Evolutionary conservation across 768 basidiomycete species (phyloP).

Genomic region (Auriscalpium vulgare): DNA sequence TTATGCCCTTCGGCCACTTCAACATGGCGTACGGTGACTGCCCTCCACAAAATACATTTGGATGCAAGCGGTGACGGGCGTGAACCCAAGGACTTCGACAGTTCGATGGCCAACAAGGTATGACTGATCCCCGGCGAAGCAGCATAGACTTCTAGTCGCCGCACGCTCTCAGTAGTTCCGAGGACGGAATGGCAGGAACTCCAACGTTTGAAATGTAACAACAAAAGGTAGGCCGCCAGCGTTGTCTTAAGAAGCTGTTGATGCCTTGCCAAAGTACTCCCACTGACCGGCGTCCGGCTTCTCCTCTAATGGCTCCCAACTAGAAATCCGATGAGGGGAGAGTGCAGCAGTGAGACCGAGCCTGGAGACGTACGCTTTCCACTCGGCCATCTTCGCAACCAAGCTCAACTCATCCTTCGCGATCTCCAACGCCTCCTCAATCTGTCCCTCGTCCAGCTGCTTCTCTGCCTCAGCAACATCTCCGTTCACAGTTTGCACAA

Average conservation of each 20-base stretch:
- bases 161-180: no score
- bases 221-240: background rate
- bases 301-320: conserved; percentile 87
- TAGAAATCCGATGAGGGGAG: conserved; percentile 5
- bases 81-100: no score
- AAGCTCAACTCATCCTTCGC: conserved; percentile 78
- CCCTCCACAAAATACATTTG: no score
- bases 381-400: conserved; percentile 79
- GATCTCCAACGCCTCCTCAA: conserved; percentile 78
- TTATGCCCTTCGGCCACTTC: no score
- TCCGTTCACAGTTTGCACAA: conserved; percentile 61
- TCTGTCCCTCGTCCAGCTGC: conserved; percentile 73
- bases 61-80: no score
- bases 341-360: background rate
- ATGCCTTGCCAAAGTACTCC: conserved; percentile 65
- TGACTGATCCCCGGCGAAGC: no score
- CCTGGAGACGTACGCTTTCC: conserved; percentile 79
- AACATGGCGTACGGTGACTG: no score
- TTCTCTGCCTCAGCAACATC: conserved; percentile 63
- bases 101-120: no score
- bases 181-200: no score
- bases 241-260: conserved; percentile 26
- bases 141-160: no score
- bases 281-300: conserved; percentile 79
- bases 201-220: no score